phyloP scores from a whole-genome alignment of 1,284 basidiomycete species.

The Marasmius sp. region DNA sequence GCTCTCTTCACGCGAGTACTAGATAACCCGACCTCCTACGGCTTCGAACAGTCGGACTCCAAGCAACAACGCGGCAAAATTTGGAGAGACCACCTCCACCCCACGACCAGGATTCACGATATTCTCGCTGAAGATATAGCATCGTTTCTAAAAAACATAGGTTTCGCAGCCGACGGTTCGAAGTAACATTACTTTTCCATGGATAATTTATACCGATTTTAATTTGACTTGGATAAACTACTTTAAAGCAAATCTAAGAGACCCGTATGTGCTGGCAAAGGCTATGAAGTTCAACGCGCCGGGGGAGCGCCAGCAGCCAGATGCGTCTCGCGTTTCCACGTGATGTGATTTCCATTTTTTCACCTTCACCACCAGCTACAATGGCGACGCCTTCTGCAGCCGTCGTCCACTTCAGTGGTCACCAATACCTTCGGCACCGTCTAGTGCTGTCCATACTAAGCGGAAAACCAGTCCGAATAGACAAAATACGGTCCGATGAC shows the following conservation, averaged over 20 bases:
- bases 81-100: conserved; percentile 55
- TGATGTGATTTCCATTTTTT: not conserved
- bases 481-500: conserved; percentile 89
- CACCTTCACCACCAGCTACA: not conserved
- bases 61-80: conserved; percentile 35
- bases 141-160: conserved; percentile 29
- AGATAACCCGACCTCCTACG: conserved; percentile 41
- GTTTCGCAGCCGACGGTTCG: too few species aligned
- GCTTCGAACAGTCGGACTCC: conserved; percentile 35
- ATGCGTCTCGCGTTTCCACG: too few species aligned
- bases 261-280: too few species aligned
- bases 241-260: too few species aligned
- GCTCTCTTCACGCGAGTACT: conserved; percentile 46
- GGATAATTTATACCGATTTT: too few species aligned
- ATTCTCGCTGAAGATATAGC: conserved; percentile 39
- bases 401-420: conserved; percentile 69
- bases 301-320: too few species aligned
- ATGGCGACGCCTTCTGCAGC: not conserved
- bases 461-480: conserved; percentile 84
- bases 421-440: conserved; percentile 83
- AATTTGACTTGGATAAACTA: too few species aligned
- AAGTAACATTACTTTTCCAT: too few species aligned
- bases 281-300: too few species aligned
- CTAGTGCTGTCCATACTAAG: conserved; percentile 88
- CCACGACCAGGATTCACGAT: conserved; percentile 44